Conservation (phyloP, 768 basidiomycete species). For the Boletellus ananiceps region DNA sequence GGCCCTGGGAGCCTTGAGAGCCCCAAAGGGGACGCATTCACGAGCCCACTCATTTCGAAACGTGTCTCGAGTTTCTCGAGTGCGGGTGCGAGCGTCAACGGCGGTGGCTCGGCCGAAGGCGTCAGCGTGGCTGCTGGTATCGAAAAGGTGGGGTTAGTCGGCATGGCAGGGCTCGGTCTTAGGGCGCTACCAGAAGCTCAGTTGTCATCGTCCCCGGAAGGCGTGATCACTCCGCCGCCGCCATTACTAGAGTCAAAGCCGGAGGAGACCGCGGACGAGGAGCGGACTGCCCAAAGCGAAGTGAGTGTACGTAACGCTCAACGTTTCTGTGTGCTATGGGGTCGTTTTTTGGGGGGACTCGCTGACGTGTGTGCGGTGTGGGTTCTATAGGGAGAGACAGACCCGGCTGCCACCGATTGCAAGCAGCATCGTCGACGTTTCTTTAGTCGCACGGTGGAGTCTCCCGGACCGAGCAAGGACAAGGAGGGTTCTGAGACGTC, state of each 20-base stretch:
- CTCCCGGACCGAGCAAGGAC: constrained; percentile 29
- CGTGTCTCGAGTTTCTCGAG: constrained; percentile 29
- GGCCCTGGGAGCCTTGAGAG: constrained; percentile 32
- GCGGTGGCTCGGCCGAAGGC: constrained; percentile 20
- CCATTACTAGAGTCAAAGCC: constrained; percentile 27
- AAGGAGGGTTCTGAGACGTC: constrained; percentile 32
- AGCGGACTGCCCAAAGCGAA: constrained; percentile 61
- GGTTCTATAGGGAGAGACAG: constrained; percentile 41
- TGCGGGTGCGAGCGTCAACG: constrained; percentile 22
- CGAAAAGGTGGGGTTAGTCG: constrained; percentile 20
- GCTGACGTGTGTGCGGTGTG: neutral
- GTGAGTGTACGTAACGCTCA: constrained; percentile 36
- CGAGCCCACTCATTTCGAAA: constrained; percentile 16
- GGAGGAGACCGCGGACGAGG: constrained; percentile 40
- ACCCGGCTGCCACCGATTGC: constrained; percentile 23
- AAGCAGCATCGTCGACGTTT: constrained; percentile 46
- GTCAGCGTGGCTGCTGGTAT: constrained; percentile 14
- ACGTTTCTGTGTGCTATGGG: too few relatives aligned
- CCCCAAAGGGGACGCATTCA: constrained; percentile 18
- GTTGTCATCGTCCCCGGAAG: constrained; percentile 55
- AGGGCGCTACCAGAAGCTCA: constrained; percentile 42
- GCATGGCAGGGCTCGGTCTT: constrained; percentile 26
- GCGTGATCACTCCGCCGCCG: constrained; percentile 23
- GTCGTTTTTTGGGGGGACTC: too few relatives aligned
- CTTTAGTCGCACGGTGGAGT: constrained; percentile 55